Conservation (phyloP, 2,329 filamentous ascomycete species). For the Fusarium buharicum region DNA sequence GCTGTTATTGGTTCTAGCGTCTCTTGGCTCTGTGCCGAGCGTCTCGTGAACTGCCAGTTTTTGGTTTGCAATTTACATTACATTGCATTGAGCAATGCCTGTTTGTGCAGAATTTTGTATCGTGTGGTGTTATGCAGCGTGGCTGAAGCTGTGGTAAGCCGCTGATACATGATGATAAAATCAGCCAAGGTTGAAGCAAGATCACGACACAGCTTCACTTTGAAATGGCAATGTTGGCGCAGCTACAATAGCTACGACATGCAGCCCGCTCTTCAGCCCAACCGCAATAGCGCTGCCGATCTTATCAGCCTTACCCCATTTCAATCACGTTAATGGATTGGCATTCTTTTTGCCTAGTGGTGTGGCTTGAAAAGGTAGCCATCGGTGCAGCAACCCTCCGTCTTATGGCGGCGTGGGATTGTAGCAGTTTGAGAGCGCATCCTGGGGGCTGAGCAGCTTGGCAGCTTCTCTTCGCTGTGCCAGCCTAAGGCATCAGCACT, state of each 20-base stretch:
- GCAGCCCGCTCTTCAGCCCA: background rate
- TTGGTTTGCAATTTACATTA: too few relatives aligned
- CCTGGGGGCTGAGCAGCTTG: background rate
- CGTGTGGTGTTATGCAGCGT: too few relatives aligned
- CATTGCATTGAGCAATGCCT: too few relatives aligned
- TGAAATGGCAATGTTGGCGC: background rate
- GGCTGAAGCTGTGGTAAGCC: too few relatives aligned
- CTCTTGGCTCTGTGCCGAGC: background rate
- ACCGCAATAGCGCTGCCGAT: constrained; percentile 11
- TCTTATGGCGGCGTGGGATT: constrained; percentile 1
- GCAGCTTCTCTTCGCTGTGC: background rate
- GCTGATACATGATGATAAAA: too few relatives aligned
- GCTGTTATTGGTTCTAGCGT: background rate
- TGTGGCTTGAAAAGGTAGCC: background rate
- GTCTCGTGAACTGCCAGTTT: too few relatives aligned
- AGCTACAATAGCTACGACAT: background rate
- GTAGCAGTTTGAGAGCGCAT: too few relatives aligned
- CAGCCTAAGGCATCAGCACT: background rate
- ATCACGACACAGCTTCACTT: too few relatives aligned
- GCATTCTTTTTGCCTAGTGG: background rate
- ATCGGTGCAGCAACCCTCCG: constrained; percentile 5
- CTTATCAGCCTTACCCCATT: background rate
- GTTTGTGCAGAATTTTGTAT: too few relatives aligned
- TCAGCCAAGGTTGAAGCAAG: background rate
- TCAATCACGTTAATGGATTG: background rate